Evolutionary conservation across 2,329 filamentous ascomycete species (phyloP), one percentile per base, ranked within the genome.

Genomic region (Ambrosiella cleistominuta): DNA sequence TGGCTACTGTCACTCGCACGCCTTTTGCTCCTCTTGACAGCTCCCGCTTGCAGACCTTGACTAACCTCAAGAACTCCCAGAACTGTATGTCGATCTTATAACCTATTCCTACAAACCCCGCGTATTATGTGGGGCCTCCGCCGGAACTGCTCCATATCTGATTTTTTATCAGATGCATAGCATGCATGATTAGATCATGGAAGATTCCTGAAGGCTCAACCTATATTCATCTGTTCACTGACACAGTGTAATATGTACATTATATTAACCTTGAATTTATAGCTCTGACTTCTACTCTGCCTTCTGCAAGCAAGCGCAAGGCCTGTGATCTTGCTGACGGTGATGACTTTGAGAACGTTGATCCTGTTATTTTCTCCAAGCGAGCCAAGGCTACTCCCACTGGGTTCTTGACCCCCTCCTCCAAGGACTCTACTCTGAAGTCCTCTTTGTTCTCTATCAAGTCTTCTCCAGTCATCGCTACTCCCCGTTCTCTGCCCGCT

Each of bases 61-160:
- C 82, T 35, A 88, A 81, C 70, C 71, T 83, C 55, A 91, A 89
- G 75, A 90, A 90, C 69, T 76, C 82, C 69, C 86, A 90, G 67
- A 83, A 83, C 74, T 77, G 81, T 84, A 77, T 64, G 77, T 74
- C 8, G 17, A 27, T 51, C 36, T 38, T 38, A 13, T 54, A 36
- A 11, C 5, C n/a, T 47, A 3, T 15, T 7, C 44, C 27, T 5
- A 27, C 2, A 27, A 27, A 27, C 27, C 27, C 27, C 27, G 27
- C 27, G 27, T 27, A 47, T n/a, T 42, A 42, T 42, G 40, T 42
- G 40, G 5, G 13, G 7, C 44, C 11, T 17, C 15, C n/a, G 8
- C 15, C 12, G n/a, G 2, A 47, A 15, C 11, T 12, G 40, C 40
- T 11, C 44, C 19, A 17, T 8, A 15, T 47, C 44, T 13, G 27